Evolutionary conservation across 1,284 basidiomycete genomes (phyloP).

Genomic region (Malassezia furfur): DNA sequence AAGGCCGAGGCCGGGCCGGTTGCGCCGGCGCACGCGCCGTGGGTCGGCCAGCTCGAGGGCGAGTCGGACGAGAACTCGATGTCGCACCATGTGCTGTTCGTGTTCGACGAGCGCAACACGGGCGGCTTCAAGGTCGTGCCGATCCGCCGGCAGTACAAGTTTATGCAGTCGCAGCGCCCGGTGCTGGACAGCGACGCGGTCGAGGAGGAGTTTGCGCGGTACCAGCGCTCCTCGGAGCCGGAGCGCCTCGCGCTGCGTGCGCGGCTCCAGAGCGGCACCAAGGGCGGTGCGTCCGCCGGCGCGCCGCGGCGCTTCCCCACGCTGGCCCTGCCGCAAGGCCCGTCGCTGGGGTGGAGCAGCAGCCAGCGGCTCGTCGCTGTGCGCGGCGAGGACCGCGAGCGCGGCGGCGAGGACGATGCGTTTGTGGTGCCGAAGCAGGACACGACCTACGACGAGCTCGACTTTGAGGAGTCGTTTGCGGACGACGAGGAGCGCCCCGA

Average conservation of each 20-base stretch:
- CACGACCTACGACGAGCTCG: conserved; percentile 39
- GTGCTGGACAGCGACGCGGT: conserved; percentile 31
- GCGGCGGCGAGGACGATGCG: conserved; percentile 26
- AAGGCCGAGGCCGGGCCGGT: conserved; percentile 19
- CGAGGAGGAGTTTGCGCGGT: conserved; percentile 30
- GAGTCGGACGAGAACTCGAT: conserved; percentile 34
- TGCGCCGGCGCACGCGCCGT: conserved; percentile 34
- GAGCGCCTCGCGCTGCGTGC: conserved; percentile 29
- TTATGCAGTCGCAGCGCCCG: conserved; percentile 40
- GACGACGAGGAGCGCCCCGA: conserved; percentile 41
- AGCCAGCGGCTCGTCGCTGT: conserved; percentile 13
- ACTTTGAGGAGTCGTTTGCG: conserved; percentile 45
- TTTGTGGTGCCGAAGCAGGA: conserved; percentile 16
- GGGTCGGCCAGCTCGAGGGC: conserved; percentile 47
- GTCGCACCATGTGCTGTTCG: conserved; percentile 44
- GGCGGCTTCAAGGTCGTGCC: conserved; percentile 47
- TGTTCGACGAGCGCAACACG: conserved; percentile 40
- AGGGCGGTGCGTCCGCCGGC: background rate
- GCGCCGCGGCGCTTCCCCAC: conserved; percentile 5
- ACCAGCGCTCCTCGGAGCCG: conserved; percentile 29
- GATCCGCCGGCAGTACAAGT: conserved; percentile 42
- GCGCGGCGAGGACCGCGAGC: conserved; percentile 16
- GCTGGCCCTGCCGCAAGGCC: conserved; percentile 10
- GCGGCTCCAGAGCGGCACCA: conserved; percentile 18
- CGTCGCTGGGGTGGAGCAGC: conserved; percentile 13